Base-by-base conservation (phyloP, 2,329 filamentous ascomycete genomes). In the Sarocladium brachiariae region DNA sequence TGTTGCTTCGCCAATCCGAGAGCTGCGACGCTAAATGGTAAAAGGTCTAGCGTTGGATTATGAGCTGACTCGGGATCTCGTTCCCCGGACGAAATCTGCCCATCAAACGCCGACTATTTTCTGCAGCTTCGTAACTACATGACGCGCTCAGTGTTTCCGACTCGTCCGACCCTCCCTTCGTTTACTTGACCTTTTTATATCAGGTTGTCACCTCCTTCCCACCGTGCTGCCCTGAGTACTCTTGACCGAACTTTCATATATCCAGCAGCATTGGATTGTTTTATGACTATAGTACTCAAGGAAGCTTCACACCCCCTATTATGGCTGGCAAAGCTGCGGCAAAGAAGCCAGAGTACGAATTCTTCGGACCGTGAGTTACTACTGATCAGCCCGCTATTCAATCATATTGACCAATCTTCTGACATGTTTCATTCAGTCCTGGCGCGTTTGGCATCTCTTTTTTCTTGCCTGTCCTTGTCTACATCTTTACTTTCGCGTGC, bases 401-500 rank as follows among this genome's bases (percentile, higher is more conserved):
- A 30, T 16, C 30, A 16, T 25, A 10, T 31, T 25, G 18, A 27
- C 14, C 16, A 6, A 43, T 2, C 19, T 51, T 14, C 53, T 57
- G 50, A 61, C 47, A n/a, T 38, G 5, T 34, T 18, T 5, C 37
- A 19, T 21, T 8, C 46, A 95, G 90, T 50, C 74, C 84, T 37
- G 91, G 90, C 51, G 89, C 87, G 31, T 80, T 85, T 54, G 78
- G 71, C 54, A 88, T 97, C 61, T 87, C 87, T 7, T 85, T 95
- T 60, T 84, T 84, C 51, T 81, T 96, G 1, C 92, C 92, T 0
- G 54, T 90, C 37, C 76, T 91, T 56, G 80, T 89, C 59, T 95
- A 93, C 70, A 65, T 83, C 59, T 85, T 92, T 63, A 78, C 84
- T 43, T 95, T 96, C 63, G 74, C 86, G 60, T 96, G 92, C 77